Base-by-base conservation (phyloP, 148 eudicot genomes). In the Vaccinium macrocarpon region DNA sequence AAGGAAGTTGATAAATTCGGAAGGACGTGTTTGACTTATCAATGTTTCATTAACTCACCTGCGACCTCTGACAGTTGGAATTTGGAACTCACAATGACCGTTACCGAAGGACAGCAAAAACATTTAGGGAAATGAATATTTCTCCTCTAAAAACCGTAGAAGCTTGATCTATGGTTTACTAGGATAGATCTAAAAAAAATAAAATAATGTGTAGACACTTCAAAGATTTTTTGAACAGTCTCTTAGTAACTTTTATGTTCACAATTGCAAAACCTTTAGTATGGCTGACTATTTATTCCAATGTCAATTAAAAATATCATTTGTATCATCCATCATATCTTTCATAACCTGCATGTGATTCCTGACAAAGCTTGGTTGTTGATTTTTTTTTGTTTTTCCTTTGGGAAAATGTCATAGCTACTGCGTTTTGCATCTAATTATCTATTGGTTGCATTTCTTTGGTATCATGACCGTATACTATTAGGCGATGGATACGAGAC, bases 401-500 rank as follows among this genome's bases (percentile, higher is more conserved):
- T 25, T 25, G 0, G 49, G 50, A 12, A 73, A 74, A 13, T 52
- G 56, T 70, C 68, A 29, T 53, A 52, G 27, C 74, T 49, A 0
- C 83, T 49, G 52, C 32, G 1, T 71, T 35, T 83, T 56, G 18
- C 25, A 19, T 29, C 73, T 74, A 12, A 71, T 18, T 13, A 46
- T 68, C 14, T 23, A 53, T 53, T 82, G 73, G 42, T 29, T 42
- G 46, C n/a, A 16, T 76, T 42, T 57, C 49, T 10, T 48, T 35
- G 53, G 61, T 6, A 16, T 11, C 59, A 12, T 38, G 18, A 38
- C 35, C 59, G 35, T n/a, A 25, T 80, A 9, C 52, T 53, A 16
- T 61, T 68, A 90, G 91, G 86, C 90, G 88, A 53, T 90, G 91
- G 91, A 83, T 88, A 83, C 89, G 88, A 70, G 91, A 85, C 73